These are phyloP conservation scores for Saccharomyces hybrid DNA, from an alignment of 1,139 yeast species.

Conservation along the genomic window DNA sequence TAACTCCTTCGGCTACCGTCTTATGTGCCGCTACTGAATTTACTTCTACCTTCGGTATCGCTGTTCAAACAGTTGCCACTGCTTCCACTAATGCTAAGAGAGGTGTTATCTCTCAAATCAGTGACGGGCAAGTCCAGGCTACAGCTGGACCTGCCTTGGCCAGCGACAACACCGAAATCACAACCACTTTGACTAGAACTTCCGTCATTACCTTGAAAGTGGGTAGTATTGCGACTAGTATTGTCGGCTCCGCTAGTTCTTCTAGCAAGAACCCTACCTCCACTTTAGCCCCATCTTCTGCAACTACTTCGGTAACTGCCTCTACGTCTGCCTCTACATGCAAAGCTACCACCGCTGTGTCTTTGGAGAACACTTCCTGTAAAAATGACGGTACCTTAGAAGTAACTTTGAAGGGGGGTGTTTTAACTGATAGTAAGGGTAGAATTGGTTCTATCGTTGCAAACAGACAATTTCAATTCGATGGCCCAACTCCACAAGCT, in stretches of 20 bases:
- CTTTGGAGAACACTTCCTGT: conserved; percentile 42
- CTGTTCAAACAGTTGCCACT: neutral
- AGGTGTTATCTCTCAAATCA: neutral
- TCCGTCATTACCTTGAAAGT: neutral
- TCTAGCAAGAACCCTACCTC: too few species aligned
- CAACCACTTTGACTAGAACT: conserved; percentile 10
- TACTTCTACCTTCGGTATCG: conserved; percentile 1
- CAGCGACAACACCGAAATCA: neutral
- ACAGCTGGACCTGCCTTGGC: conserved; percentile 3
- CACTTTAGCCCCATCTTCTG: too few species aligned
- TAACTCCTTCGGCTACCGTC: conserved; percentile 1
- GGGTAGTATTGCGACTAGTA: too few species aligned
- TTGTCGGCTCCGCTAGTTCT: too few species aligned
- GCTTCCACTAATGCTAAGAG: neutral
- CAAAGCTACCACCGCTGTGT: conserved; percentile 10
- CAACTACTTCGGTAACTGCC: too few species aligned
- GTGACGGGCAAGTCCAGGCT: neutral
- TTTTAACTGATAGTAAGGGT: conserved; percentile 56
- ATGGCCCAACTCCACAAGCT: conserved; percentile 89
- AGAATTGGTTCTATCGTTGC: conserved; percentile 82
- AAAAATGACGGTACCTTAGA: conserved; percentile 45
- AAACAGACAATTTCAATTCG: conserved; percentile 85
- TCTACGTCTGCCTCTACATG: conserved; percentile 6
- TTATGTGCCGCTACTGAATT: neutral
- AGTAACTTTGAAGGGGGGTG: conserved; percentile 46